Base-by-base conservation (phyloP, 371 early-diverging fungal species). In the Mucor ambiguus region DNA sequence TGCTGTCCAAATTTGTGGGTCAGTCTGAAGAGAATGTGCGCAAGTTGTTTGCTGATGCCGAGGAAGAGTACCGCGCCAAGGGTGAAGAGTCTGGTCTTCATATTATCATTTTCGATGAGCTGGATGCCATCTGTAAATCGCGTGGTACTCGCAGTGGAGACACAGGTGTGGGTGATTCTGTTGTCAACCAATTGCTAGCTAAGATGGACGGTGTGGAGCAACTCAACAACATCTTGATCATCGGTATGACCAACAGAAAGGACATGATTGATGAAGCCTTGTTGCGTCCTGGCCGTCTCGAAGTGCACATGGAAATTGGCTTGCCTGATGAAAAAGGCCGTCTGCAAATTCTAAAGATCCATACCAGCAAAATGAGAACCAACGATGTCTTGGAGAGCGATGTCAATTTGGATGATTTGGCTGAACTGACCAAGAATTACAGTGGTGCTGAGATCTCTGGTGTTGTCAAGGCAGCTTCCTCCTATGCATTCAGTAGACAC, bases 161-260 rank as follows among this genome's bases (percentile, higher is more conserved):
- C 54, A 97, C 99, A 0, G 99, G 99, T 48, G 96, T 98, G 20
- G 99, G 99, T 22, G 99, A 99, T 78, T 96, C 98, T 4, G 94
- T 99, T 4, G 99, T 99, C 33, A 99, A 99, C 79, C 99, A 99
- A 84, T 83, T 99, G 57, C 82, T 99, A 56, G 92, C 98, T 41
- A 99, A 98, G 89, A 96, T 99, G 96, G 99, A 99, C 81, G 99
- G 99, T 85, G 98, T 99, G 9, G 97, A 98, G 52, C 95, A 95
- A 70, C 83, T 97, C 63, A 96, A 98, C 85, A 98, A 98, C 76
- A 96, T 98, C 59, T 74, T 97, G 72, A 91, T 98, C 48, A 97
- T 98, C 66, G 99, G 97, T 72, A 99, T 99, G 95, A 99, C 99
- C 44, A 99, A 99, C 80, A 85, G 99, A 69, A 92, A 97, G 69